Conservation (phyloP, 139 green algal species). For the Micractinium sp. region DNA sequence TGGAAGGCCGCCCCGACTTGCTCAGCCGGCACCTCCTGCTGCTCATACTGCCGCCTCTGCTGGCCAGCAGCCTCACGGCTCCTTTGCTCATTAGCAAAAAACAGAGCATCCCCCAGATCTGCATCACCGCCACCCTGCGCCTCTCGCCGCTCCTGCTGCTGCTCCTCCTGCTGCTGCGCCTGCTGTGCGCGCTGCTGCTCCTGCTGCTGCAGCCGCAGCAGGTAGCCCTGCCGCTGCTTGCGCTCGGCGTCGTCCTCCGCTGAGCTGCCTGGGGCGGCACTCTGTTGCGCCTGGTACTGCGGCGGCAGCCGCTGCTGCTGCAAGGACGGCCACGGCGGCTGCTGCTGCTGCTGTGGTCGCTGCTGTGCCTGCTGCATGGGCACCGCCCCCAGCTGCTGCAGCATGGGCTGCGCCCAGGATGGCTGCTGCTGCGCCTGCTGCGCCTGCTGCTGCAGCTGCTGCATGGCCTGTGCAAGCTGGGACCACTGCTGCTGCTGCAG, state of each 20-base stretch:
- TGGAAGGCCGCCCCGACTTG: no score
- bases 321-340: background rate
- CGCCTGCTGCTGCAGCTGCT: background rate
- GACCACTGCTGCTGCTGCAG: background rate
- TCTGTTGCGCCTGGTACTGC: background rate
- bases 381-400: background rate
- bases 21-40: background rate
- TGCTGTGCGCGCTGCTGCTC: background rate
- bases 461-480: no score
- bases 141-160: background rate
- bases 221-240: constrained; percentile 3
- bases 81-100: background rate
- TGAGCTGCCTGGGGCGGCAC: background rate
- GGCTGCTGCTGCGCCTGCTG: background rate
- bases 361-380: background rate
- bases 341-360: background rate
- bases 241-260: background rate
- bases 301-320: background rate
- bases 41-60: background rate
- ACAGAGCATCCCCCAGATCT: background rate
- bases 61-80: background rate
- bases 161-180: background rate
- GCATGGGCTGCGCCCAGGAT: background rate
- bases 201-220: constrained; percentile 30
- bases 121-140: no score